Evolutionary conservation across 306 rosid genomes (phyloP).

Genomic region (Coriaria nepalensis): DNA sequence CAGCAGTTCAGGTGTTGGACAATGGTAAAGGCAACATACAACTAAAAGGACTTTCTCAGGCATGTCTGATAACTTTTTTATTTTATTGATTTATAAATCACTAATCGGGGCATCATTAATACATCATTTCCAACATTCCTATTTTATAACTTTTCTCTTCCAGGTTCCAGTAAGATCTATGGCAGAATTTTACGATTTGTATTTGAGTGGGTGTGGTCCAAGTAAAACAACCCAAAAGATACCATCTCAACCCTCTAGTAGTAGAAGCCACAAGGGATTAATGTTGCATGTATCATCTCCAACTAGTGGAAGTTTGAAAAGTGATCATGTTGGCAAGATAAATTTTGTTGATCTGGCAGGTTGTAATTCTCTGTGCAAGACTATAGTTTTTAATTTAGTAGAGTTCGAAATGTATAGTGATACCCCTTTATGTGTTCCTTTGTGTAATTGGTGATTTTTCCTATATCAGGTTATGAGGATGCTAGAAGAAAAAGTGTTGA

Average conservation of each 20-base stretch:
- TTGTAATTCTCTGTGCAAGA: constrained; percentile 12
- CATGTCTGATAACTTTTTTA: constrained; percentile 14
- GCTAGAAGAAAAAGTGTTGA: constrained; percentile 46
- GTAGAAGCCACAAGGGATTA: constrained; percentile 60
- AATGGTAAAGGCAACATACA: constrained; percentile 51
- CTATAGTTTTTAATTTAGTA: no score
- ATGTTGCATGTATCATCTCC: constrained; percentile 37
- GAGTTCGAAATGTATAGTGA: no score
- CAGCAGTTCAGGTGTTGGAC: constrained; percentile 48
- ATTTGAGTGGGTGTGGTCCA: constrained; percentile 26
- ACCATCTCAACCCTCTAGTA: constrained; percentile 32
- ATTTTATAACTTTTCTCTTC: constrained; percentile 1
- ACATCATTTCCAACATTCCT: constrained; percentile 3
- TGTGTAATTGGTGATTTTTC: constrained; percentile 5
- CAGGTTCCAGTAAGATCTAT: constrained; percentile 58
- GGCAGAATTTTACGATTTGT: constrained; percentile 43
- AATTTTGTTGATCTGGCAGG: constrained; percentile 89
- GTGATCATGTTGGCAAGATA: constrained; percentile 38
- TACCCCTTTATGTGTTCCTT: background rate
- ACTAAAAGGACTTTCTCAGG: constrained; percentile 76
- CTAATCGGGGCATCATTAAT: background rate
- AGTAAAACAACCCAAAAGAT: constrained; percentile 34
- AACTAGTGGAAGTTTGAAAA: constrained; percentile 11
- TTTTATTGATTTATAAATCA: constrained; percentile 2
- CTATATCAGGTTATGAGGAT: constrained; percentile 62